Conservation (phyloP, 2,329 filamentous ascomycete genomes). For the Cyanodermella asteris region DNA sequence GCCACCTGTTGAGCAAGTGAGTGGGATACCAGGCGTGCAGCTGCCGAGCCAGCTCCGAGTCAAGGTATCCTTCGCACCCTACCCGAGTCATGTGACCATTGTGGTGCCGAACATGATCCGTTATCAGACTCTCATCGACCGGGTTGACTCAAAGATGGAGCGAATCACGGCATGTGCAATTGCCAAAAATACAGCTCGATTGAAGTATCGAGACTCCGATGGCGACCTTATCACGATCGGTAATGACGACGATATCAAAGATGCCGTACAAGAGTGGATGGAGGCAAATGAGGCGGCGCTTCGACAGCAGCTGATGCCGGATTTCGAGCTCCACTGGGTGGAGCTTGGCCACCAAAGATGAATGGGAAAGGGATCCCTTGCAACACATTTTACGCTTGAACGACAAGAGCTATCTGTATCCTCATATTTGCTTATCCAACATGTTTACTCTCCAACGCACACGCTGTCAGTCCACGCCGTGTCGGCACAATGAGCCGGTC, state of each 20-base stretch:
- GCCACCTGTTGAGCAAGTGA: conserved; percentile 27
- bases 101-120: conserved; percentile 90
- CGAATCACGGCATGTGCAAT: conserved; percentile 71
- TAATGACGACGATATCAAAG: conserved; percentile 88
- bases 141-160: conserved; percentile 85
- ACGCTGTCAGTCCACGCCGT: no score
- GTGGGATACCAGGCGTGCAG: no score
- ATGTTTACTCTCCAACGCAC: no score
- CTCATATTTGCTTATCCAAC: no score
- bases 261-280: conserved; percentile 85
- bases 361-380: no score
- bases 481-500: no score
- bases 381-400: no score
- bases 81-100: conserved; percentile 63
- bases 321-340: conserved; percentile 8
- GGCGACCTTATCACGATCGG: conserved; percentile 85
- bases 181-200: conserved; percentile 56
- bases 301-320: conserved; percentile 5
- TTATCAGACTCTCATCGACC: conserved; percentile 80
- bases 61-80: conserved; percentile 60
- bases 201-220: conserved; percentile 82
- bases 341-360: no score
- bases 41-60: conserved; percentile 83
- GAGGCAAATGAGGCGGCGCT: conserved; percentile 45
- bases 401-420: no score